A percentile compares a stretch with the other conserved stretches of the same genome.
Evolutionary conservation across 805 yeast genomes (phyloP).

Genomic region (Candida morakotiae): DNA sequence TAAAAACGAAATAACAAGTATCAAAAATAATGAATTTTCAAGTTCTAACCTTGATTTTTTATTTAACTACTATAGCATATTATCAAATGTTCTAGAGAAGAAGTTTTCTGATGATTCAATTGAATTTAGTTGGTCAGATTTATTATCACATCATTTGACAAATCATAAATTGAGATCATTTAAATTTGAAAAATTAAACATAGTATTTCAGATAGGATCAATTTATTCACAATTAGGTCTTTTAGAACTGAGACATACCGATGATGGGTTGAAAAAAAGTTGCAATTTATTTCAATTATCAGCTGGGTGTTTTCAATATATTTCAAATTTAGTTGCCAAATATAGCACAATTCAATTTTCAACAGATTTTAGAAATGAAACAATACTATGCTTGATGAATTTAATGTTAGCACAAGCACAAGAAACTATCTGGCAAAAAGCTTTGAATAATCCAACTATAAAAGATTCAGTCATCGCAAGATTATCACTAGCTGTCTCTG

Average conservation of each 20-base stretch:
- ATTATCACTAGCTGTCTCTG: constrained; percentile 59
- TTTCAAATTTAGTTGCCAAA: constrained; percentile 5
- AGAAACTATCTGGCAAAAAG: constrained; percentile 79
- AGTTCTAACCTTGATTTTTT: constrained; percentile 34
- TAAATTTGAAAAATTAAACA: constrained; percentile 55
- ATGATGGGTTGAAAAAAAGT: constrained; percentile 56
- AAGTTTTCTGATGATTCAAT: constrained; percentile 65
- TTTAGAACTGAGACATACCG: constrained; percentile 38
- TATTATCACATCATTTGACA: constrained; percentile 50
- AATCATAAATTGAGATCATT: constrained; percentile 47
- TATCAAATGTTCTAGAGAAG: constrained; percentile 34
- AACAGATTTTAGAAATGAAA: constrained; percentile 49
- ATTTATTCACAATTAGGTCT: constrained; percentile 55
- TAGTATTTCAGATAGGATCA: constrained; percentile 68
- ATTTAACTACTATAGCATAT: constrained; percentile 43
- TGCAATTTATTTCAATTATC: constrained; percentile 65
- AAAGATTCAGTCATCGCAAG: constrained; percentile 62
- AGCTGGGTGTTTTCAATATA: constrained; percentile 57
- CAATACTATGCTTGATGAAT: constrained; percentile 46
- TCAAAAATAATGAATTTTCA: constrained; percentile 23
- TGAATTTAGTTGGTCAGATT: constrained; percentile 70
- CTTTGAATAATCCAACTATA: constrained; percentile 40
- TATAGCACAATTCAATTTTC: constrained; percentile 5
- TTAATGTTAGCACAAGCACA: constrained; percentile 82
- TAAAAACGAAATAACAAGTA: constrained; percentile 37